Conservation (phyloP, 2,329 filamentous ascomycete species). For the Xylaria sp. region DNA sequence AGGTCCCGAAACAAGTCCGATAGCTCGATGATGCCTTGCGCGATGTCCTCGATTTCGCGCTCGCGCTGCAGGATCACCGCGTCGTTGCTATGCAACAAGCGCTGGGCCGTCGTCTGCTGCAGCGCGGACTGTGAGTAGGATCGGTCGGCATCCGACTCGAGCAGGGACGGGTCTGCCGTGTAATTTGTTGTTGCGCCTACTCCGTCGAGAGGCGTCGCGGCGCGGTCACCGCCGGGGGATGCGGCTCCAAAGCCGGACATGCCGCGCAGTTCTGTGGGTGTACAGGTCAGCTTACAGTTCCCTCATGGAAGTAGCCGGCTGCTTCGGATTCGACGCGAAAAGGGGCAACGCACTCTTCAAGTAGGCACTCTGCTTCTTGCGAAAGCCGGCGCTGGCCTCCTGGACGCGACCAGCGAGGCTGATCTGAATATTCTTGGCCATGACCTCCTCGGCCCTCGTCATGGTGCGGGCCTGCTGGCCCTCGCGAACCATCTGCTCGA, state of each 20-base stretch:
- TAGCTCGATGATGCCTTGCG: conserved; percentile 96
- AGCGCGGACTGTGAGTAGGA: conserved; percentile 91
- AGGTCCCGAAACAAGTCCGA: conserved; percentile 97
- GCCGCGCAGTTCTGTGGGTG: conserved; percentile 73
- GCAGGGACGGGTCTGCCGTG: conserved; percentile 82
- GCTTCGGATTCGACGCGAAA: neutral
- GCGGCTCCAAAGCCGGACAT: conserved; percentile 70
- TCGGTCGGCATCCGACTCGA: conserved; percentile 93
- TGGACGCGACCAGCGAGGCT: conserved; percentile 89
- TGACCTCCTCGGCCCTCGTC: conserved; percentile 86
- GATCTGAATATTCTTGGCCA: conserved; percentile 96
- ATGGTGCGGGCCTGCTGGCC: conserved; percentile 77
- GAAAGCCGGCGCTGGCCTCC: conserved; percentile 89
- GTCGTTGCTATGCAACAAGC: conserved; percentile 79
- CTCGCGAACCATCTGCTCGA: conserved; percentile 88
- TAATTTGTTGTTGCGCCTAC: conserved; percentile 62
- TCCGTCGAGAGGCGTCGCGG: conserved; percentile 60
- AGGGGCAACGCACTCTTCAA: conserved; percentile 77
- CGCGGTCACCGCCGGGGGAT: conserved; percentile 63
- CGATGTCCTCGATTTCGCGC: conserved; percentile 96
- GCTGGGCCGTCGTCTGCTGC: conserved; percentile 73
- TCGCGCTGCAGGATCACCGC: conserved; percentile 89
- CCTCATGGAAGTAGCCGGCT: neutral
- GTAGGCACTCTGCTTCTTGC: conserved; percentile 97
- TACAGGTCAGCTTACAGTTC: conserved; percentile 40